Base-by-base conservation (phyloP, 805 yeast species). In the Ogataea methanolica region DNA sequence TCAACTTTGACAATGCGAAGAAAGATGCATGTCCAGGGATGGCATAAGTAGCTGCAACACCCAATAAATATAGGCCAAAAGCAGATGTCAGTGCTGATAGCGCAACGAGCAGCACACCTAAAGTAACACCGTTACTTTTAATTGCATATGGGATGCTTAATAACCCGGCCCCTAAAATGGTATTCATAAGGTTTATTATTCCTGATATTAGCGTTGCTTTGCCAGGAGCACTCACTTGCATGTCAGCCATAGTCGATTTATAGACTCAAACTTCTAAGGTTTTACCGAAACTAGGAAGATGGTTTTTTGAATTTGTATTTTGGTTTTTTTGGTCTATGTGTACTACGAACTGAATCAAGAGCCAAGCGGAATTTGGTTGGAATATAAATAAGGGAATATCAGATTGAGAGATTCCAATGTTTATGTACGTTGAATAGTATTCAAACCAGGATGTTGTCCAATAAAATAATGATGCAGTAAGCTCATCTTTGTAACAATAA, bases 141-240 rank as follows among this genome's bases (percentile, higher is more conserved):
- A 83, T 75, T 1, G 88, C 88, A 60, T 70, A 83, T 0, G 91
- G 89, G 73, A 83, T 80, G 34, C 88, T 85, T 37, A 84, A 68
- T 57, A 83, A 74, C 8, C 91, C 91, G 1, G 88, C 86, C 37
- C 83, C 75, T 38, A 80, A 67, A 45, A 80, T 78, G 47, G 85
- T 80, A 61, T 80, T 78, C 53, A 79, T 62, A 41, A 80, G 62
- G 52, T 77, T 78, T 52, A 78, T 72, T 17, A 77, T 67, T 8
- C 82, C 81, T 6, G 82, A 75, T 44, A 65, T 63, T 29, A 75
- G 67, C 5, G 75, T 62, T 6, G 62, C 57, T 23, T 29, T 44
- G 4, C 61, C 59, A 11, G 51, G 48, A 19, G 50, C 26, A 15
- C 45, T 41, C 22, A 23, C 16, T 19, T 33, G 33, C 26, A 21